Base-by-base conservation (phyloP, 2,329 filamentous ascomycete species). In the Epichloe amarillans region DNA sequence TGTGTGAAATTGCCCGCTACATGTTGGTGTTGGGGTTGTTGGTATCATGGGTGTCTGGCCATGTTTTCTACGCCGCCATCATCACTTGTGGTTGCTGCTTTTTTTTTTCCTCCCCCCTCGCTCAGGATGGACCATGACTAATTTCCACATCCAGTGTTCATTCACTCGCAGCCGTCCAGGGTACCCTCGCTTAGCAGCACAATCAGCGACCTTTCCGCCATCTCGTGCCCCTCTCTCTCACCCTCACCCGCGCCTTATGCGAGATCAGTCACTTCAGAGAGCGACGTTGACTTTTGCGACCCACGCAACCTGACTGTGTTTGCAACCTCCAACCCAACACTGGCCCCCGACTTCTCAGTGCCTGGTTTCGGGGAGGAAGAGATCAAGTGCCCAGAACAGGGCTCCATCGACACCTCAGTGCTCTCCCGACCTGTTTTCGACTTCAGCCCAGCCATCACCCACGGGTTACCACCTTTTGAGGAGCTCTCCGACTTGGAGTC, bases 401-500 rank as follows among this genome's bases (percentile, higher is more conserved):
- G 56, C 64, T 79, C 69, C 68, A 69, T 70, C 65, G 67, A 64
- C 69, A 68, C 65, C 54, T 61, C 67, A 50, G 62, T 63, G 52
- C 67, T 65, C 62, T 67, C 60, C 58, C 69, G 65, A 53, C 54
- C 60, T 21, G 54, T 67, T 23, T 79, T 83, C 56, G 74, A 79
- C 54, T 80, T 82, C 62, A 69, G 68, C 56, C 61, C 69, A 46
- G 64, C 67, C n/a, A 57, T 72, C 23, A 70, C 73, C 57, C 71
- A 77, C 70, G 78, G 78, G 23, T 75, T 93, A 33, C 83, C 86
- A 26, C 73, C 76, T 8, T 94, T 95, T 59, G 87, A 94, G 66
- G 86, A 88, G 57, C 80, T 94, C 58, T 93, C 90, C 23, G 89
- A 95, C 61, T 77, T 95, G 51, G 90, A 95, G 65, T 89, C 86